Conservation (phyloP, 441 rosid genomes). For the Gossypium davidsonii region DNA sequence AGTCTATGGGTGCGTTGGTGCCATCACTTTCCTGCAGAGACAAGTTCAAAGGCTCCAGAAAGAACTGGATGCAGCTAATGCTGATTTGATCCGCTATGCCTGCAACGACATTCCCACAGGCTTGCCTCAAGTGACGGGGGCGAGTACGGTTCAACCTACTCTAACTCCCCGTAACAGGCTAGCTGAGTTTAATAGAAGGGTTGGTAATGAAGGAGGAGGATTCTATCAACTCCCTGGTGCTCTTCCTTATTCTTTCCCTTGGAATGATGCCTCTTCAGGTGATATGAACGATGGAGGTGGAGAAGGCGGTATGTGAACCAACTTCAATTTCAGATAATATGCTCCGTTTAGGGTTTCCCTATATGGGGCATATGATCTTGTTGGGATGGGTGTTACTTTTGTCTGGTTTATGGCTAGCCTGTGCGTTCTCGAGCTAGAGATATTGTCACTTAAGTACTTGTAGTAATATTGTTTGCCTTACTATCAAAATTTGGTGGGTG, state of each 20-base stretch:
- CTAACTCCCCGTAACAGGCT: conserved; percentile 33
- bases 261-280: conserved; percentile 45
- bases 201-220: conserved; percentile 38
- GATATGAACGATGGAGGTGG: conserved; percentile 46
- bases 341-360: conserved; percentile 32
- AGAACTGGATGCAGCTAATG: conserved; percentile 80
- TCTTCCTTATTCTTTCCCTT: conserved; percentile 51
- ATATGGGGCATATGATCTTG: conserved; percentile 13
- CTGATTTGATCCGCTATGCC: conserved; percentile 69
- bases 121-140: conserved; percentile 27
- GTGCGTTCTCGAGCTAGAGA: conserved; percentile 21
- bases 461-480: conserved; percentile 4
- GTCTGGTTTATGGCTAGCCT: conserved; percentile 33
- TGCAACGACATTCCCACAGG: conserved; percentile 48
- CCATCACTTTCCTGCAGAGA: conserved; percentile 87
- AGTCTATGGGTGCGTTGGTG: conserved; percentile 87
- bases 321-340: not conserved
- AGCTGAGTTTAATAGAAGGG: conserved; percentile 29
- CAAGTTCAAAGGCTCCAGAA: conserved; percentile 86
- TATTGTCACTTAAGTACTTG: not conserved
- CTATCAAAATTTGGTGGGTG: not conserved
- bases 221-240: conserved; percentile 34
- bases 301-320: conserved; percentile 49
- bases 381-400: conserved; percentile 17
- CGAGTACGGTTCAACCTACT: conserved; percentile 32